A percentile compares a stretch with the other conserved stretches of the same genome.
Conservation (phyloP, 345 rosid species). For the Populus nigra region DNA sequence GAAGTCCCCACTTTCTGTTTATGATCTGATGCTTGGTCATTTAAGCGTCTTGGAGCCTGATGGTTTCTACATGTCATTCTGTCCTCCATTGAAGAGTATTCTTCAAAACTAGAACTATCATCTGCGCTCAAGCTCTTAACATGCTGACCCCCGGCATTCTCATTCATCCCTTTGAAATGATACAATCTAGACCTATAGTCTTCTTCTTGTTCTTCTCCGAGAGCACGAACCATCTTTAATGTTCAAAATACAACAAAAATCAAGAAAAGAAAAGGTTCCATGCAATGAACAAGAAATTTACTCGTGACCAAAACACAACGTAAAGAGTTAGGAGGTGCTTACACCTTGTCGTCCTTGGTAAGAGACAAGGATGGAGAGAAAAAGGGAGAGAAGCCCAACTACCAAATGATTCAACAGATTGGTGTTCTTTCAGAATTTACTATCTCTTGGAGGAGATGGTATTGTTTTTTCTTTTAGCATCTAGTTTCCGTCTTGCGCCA, state of each 20-base stretch:
- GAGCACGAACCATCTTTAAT: constrained; percentile 47
- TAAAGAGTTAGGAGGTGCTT: not conserved
- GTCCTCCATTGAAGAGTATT: constrained; percentile 29
- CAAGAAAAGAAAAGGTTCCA: not conserved
- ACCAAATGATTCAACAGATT: constrained; percentile 12
- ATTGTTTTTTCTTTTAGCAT: not conserved
- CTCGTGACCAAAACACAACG: not conserved
- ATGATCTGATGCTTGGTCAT: constrained; percentile 14
- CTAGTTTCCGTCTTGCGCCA: constrained; percentile 9
- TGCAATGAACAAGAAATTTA: not conserved
- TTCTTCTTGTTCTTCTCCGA: constrained; percentile 53
- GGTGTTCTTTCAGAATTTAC: not conserved
- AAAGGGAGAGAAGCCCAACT: constrained; percentile 2
- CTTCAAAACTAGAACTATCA: constrained; percentile 30
- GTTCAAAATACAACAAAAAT: not conserved
- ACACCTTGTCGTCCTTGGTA: not conserved
- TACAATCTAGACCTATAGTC: constrained; percentile 51
- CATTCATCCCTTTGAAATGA: constrained; percentile 57
- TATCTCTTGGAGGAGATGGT: not conserved
- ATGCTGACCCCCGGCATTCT: constrained; percentile 30
- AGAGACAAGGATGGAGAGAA: not conserved
- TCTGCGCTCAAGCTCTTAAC: constrained; percentile 50
- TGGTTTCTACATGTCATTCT: constrained; percentile 2
- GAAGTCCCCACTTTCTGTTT: constrained; percentile 24
- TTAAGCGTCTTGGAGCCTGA: constrained; percentile 20